Percentiles rank a stretch among this genome's conserved stretches.
Conservation (phyloP, 108 stramenopile species). For the Hondaea fermentalgiana region DNA sequence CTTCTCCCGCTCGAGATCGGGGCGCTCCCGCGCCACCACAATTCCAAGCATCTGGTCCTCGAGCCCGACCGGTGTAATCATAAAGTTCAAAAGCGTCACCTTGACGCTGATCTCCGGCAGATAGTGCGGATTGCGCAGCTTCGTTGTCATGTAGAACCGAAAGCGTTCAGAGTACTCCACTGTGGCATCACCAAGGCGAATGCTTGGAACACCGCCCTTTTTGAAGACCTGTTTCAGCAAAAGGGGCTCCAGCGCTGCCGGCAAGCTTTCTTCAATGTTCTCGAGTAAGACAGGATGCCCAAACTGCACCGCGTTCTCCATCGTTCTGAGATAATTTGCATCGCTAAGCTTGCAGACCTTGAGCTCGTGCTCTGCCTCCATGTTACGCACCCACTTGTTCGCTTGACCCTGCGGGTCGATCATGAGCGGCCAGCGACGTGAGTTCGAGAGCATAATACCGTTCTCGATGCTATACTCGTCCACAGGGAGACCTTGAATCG, state of each 20-base stretch:
- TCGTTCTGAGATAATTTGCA: conserved; percentile 46
- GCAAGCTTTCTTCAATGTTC: conserved; percentile 45
- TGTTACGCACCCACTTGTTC: conserved; percentile 40
- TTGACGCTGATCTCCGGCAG: conserved; percentile 46
- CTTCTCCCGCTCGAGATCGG: conserved; percentile 41
- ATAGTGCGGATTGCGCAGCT: conserved; percentile 55
- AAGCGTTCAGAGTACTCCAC: conserved; percentile 53
- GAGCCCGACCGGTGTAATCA: conserved; percentile 52
- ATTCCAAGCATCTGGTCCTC: conserved; percentile 61
- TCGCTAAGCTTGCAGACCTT: conserved; percentile 52
- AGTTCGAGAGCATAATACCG: conserved; percentile 40
- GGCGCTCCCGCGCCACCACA: conserved; percentile 39
- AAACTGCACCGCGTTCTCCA: conserved; percentile 55
- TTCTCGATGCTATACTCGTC: conserved; percentile 51
- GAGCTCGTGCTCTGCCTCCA: conserved; percentile 25
- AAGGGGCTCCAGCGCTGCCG: conserved; percentile 48
- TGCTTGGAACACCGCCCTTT: conserved; percentile 38
- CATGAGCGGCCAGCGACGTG: conserved; percentile 58
- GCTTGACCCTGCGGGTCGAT: conserved; percentile 60
- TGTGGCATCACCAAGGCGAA: conserved; percentile 42
- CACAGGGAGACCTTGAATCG: conserved; percentile 54
- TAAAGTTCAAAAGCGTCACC: conserved; percentile 59
- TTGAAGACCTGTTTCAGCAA: conserved; percentile 42
- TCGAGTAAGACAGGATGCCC: conserved; percentile 52
- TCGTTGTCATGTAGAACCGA: conserved; percentile 52